These are phyloP conservation scores for Leccinum angustisporum DNA, from an alignment of 1,284 basidiomycete genomes.

Conservation along the genomic window DNA sequence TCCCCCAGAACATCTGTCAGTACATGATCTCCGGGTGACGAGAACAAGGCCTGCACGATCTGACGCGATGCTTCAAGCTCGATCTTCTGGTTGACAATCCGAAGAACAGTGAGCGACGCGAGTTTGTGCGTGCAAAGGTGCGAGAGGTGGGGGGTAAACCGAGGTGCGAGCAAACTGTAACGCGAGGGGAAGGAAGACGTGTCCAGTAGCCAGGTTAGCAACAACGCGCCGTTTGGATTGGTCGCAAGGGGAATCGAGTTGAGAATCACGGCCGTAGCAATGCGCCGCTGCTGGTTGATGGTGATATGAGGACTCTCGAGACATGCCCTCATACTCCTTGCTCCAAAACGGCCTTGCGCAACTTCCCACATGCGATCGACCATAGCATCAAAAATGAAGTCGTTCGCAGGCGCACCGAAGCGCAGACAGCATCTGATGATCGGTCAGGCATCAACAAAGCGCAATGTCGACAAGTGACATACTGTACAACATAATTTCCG, in stretches of 20 bases:
- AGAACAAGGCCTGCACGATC: conserved; percentile 84
- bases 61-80: conserved; percentile 82
- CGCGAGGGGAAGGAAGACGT: conserved; percentile 90
- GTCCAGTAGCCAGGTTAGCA: conserved; percentile 97
- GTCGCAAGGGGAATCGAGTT: conserved; percentile 98
- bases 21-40: conserved; percentile 82
- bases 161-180: conserved; percentile 89
- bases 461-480: conserved; percentile 33
- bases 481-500: conserved; percentile 98
- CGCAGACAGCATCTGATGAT: conserved; percentile 78
- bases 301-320: conserved; percentile 88
- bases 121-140: conserved; percentile 98
- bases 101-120: conserved; percentile 89
- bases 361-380: conserved; percentile 98
- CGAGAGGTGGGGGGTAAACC: conserved; percentile 93
- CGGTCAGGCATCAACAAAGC: conserved; percentile 1
- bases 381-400: conserved; percentile 98
- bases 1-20: conserved; percentile 92
- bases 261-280: conserved; percentile 91
- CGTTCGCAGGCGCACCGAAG: conserved; percentile 85
- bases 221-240: conserved; percentile 93
- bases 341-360: conserved; percentile 94
- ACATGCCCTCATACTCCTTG: conserved; percentile 96
- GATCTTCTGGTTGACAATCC: conserved; percentile 90
- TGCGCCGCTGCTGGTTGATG: conserved; percentile 88